phyloP scores from a whole-genome alignment of 129 eudicot genomes.

The Erigeron canadensis region DNA sequence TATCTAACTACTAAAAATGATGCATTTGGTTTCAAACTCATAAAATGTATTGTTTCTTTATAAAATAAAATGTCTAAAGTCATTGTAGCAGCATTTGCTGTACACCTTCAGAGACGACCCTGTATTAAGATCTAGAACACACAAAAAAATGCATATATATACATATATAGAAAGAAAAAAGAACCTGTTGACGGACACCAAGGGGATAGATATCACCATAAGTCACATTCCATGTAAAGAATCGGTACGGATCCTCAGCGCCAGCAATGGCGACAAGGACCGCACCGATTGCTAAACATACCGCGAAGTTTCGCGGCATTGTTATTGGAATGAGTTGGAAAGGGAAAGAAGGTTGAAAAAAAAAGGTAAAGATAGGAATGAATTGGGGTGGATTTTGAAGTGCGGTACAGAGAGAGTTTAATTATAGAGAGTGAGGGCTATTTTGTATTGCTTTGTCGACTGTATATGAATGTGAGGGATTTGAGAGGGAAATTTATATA shows the following conservation, averaged over 20 bases:
- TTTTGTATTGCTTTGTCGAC: no score
- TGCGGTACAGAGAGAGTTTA: constrained; percentile 43
- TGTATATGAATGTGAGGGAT: constrained; percentile 8
- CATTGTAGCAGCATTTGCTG: no score
- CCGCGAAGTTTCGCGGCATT: constrained; percentile 51
- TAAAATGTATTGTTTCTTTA: no score
- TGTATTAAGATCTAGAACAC: neutral
- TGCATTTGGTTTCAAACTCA: no score
- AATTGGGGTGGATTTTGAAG: constrained; percentile 38
- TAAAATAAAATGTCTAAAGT: no score
- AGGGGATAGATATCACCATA: constrained; percentile 86
- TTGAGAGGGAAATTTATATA: constrained; percentile 39
- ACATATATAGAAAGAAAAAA: neutral
- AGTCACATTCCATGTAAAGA: constrained; percentile 88
- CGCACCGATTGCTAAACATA: constrained; percentile 26
- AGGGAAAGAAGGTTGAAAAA: constrained; percentile 12
- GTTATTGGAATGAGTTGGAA: neutral
- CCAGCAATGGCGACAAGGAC: constrained; percentile 38
- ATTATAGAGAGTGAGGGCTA: neutral
- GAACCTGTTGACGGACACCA: constrained; percentile 80
- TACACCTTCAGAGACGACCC: no score
- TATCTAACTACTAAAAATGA: no score
- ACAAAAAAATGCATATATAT: neutral
- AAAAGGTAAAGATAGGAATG: neutral
- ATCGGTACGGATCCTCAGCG: constrained; percentile 82